Base-by-base conservation (phyloP, 2,329 filamentous ascomycete species). In the Cryphonectria radicalis region DNA sequence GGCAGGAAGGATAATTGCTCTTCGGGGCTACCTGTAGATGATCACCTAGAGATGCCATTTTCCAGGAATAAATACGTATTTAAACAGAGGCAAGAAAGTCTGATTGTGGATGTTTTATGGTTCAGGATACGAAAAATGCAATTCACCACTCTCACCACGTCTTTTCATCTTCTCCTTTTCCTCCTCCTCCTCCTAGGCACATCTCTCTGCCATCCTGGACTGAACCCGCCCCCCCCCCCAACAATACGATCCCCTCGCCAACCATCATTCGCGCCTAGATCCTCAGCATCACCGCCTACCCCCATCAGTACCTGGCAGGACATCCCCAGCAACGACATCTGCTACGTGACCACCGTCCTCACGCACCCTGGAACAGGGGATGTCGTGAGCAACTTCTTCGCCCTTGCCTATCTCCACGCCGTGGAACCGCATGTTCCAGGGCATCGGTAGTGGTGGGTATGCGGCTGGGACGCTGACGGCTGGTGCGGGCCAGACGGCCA, bases 271-370 rank as follows among this genome's bases (percentile, higher is more conserved):
- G 63, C n/a, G 25, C 63, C 37, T 7, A 43, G 17, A 32, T 64
- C 10, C 63, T 64, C 37, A 64, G 28, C 37, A 25, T 64, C 63
- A 46, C 63, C n/a, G 63, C 63, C 25, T 42, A 17, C 25, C 42
- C 63, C 63, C 40, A 25, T 46, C 28, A 3, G 11, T 22, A 32
- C 11, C n/a, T 64, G 63, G 63, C 37, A 64, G 40, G 25, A 64
- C 19, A 28, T 50, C 37, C 25, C 63, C 40, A 3, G 25, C 7
- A 64, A 64, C 28, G n/a, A 46, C n/a, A 32, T 64, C 42, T 64
- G 42, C 42, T 46, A 28, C 63, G 42, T 64, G 11, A 64, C 63
- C 40, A 32, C 50, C 37, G 6, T 25, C 28, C 40, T 64, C 4
- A 64, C 63, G 35, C 63, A 64, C 37, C 63, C 63, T 17, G 63